Percentiles rank a stretch among this genome's conserved stretches.
These are phyloP conservation scores for Globisporangium heterothallicum DNA, from an alignment of 352 stramenopile species.

Conservation along the genomic window DNA sequence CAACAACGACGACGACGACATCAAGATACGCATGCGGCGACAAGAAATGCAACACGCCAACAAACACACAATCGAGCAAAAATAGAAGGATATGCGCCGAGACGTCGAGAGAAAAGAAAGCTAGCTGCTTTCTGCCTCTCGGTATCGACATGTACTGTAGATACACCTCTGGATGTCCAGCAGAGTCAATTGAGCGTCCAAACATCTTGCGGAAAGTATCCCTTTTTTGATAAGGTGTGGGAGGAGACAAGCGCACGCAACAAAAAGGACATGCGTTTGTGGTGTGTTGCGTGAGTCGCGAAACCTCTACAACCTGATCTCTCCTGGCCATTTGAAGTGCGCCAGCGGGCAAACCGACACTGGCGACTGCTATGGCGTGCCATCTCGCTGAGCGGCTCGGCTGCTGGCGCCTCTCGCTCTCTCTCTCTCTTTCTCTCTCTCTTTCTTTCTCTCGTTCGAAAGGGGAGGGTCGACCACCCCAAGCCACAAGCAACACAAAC, in stretches of 20 bases:
- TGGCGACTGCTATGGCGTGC: constrained; percentile 4
- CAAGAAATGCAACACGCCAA: no score
- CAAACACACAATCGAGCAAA: not conserved
- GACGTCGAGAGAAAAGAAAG: not conserved
- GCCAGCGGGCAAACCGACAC: not conserved
- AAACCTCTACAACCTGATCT: not conserved
- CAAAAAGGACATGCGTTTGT: not conserved
- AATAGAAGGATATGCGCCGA: not conserved
- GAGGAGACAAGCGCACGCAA: not conserved
- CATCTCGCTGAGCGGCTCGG: not conserved
- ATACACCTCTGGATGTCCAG: no score
- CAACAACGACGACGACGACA: not conserved
- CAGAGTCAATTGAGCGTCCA: no score
- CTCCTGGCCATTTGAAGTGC: not conserved
- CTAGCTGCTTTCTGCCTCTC: not conserved
- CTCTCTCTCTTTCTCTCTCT: no score
- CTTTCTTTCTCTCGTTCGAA: not conserved
- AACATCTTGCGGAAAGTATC: no score
- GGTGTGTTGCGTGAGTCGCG: no score
- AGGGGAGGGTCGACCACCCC: constrained; percentile 1
- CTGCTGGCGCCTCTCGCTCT: constrained; percentile 2
- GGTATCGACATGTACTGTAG: not conserved
- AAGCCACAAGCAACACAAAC: not conserved
- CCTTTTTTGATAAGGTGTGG: no score
- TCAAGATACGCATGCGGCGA: not conserved